phyloP scores from a whole-genome alignment of 2,329 filamentous ascomycete species.

The Cladophialophora bantiana region DNA sequence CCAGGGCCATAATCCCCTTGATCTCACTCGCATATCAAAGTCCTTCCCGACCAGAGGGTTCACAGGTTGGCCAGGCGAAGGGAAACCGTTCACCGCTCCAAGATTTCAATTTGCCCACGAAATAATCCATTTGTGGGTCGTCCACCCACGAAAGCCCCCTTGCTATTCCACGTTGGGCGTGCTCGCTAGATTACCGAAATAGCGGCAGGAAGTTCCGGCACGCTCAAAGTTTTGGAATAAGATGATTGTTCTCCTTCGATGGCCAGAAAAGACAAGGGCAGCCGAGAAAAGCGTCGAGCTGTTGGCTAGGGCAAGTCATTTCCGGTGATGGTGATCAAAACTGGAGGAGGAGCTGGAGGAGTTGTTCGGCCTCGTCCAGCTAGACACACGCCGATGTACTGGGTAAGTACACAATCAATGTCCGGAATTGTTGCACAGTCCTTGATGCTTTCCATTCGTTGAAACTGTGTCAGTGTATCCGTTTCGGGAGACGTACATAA shows the following conservation, averaged over 20 bases:
- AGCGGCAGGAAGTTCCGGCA: slow-evolving; percentile 4
- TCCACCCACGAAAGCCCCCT: not conserved
- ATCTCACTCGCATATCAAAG: slow-evolving; percentile 20
- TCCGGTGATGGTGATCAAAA: not conserved
- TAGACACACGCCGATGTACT: not conserved
- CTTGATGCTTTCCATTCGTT: not conserved
- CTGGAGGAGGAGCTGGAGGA: not conserved
- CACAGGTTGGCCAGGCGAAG: slow-evolving; percentile 7
- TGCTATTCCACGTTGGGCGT: not conserved
- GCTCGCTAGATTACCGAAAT: slow-evolving; percentile 5
- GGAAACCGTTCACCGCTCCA: slow-evolving; percentile 10
- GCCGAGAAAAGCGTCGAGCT: not conserved
- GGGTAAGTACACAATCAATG: not conserved
- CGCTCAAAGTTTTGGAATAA: not conserved
- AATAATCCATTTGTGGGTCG: slow-evolving; percentile 2
- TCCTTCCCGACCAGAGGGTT: not conserved
- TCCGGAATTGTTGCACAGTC: not conserved
- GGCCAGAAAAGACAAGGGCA: not conserved
- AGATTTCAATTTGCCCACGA: slow-evolving; percentile 8
- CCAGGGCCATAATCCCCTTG: slow-evolving; percentile 6
- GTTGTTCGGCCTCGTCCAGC: not conserved
- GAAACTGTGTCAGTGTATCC: not conserved
- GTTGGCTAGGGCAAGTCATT: not conserved
- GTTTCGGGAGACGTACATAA: slow-evolving; percentile 2
- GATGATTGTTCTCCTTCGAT: not conserved